These are phyloP conservation scores for Lodderomyces orthopsilosis DNA, from an alignment of 1,139 yeast genomes.

Conservation along the genomic window DNA sequence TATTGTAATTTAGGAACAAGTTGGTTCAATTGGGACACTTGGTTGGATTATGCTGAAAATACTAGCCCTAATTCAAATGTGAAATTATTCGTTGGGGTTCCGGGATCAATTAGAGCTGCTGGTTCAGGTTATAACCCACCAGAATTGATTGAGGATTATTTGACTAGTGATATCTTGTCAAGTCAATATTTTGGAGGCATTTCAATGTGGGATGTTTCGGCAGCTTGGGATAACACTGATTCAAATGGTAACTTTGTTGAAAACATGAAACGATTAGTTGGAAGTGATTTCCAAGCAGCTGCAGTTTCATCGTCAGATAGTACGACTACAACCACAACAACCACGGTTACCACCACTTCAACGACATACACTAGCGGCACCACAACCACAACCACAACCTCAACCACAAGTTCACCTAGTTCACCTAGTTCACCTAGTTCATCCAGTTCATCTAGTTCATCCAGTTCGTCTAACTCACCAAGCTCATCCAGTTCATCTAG, in stretches of 20 bases:
- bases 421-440: conserved; percentile 12
- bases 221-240: conserved; percentile 57
- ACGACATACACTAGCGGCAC: conserved; percentile 6
- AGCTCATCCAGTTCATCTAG: conserved; percentile 9
- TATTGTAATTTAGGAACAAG: conserved; percentile 58
- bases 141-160: conserved; percentile 17
- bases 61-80: conserved; percentile 67
- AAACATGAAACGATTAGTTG: conserved; percentile 35
- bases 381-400: conserved; percentile 8
- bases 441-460: conserved; percentile 10
- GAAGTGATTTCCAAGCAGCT: conserved; percentile 2
- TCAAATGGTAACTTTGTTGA: conserved; percentile 42
- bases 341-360: conserved; percentile 9
- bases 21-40: conserved; percentile 78
- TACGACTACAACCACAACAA: conserved; percentile 10
- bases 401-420: conserved; percentile 8
- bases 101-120: conserved; percentile 69
- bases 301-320: conserved; percentile 8
- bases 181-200: conserved; percentile 72
- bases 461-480: conserved; percentile 9
- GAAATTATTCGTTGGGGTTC: conserved; percentile 68
- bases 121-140: conserved; percentile 36
- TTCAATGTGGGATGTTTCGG: conserved; percentile 90
- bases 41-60: conserved; percentile 67
- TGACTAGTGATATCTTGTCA: conserved; percentile 36